Evolutionary conservation across 768 basidiomycete species (phyloP).

Genomic region (Mycena leptocephala): DNA sequence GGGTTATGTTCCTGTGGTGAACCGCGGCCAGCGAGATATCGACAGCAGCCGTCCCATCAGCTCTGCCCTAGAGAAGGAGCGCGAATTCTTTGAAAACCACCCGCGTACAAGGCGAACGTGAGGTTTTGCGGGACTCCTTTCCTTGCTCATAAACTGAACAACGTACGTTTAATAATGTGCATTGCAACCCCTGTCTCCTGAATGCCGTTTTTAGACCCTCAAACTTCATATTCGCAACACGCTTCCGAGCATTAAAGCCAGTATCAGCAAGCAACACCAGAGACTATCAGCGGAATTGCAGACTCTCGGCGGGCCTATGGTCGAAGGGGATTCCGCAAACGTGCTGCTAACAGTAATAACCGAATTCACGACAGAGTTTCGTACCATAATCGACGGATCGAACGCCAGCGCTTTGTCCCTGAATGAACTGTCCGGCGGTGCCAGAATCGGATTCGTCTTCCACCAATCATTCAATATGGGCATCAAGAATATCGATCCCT

Average conservation of each 20-base stretch:
- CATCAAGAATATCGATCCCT: slow-evolving; percentile 96
- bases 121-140: slow-evolving; percentile 98
- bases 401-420: slow-evolving; percentile 86
- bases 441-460: slow-evolving; percentile 98
- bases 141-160: slow-evolving; percentile 94
- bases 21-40: slow-evolving; percentile 98
- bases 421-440: slow-evolving; percentile 97
- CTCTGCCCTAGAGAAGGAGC: slow-evolving; percentile 90
- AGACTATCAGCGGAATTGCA: slow-evolving; percentile 90
- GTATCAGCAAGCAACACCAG: slow-evolving; percentile 90
- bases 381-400: slow-evolving; percentile 96
- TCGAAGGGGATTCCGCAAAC: slow-evolving; percentile 92
- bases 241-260: slow-evolving; percentile 96
- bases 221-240: slow-evolving; percentile 99
- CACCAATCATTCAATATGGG: slow-evolving; percentile 98
- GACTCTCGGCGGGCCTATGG: slow-evolving; percentile 89
- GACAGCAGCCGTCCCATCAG: slow-evolving; percentile 90
- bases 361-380: slow-evolving; percentile 97
- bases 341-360: slow-evolving; percentile 97
- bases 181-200: neutral
- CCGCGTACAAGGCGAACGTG: slow-evolving; percentile 93
- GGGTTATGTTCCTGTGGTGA: slow-evolving; percentile 99
- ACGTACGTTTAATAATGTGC: slow-evolving; percentile 67
- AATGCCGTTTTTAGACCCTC: slow-evolving; percentile 87
- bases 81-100: slow-evolving; percentile 96